These are phyloP conservation scores for Zostera marina DNA, from an alignment of 116 monocot genomes.

Conservation along the genomic window DNA sequence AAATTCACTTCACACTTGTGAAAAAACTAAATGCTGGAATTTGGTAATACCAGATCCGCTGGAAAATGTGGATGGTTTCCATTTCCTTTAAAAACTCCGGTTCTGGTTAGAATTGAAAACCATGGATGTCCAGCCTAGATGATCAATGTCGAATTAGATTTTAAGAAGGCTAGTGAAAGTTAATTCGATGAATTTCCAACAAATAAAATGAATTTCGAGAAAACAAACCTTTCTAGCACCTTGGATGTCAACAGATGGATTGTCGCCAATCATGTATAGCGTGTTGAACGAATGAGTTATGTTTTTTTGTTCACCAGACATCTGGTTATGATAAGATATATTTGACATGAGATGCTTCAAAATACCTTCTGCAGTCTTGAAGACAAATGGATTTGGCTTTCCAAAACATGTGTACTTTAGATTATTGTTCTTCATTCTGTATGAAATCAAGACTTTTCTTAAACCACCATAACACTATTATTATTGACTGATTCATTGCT, in stretches of 20 bases:
- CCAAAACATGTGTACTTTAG: conserved; percentile 75
- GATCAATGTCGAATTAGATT: neutral
- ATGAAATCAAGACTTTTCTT: neutral
- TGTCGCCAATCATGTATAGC: conserved; percentile 95
- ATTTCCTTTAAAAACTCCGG: conserved; percentile 76
- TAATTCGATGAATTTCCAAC: neutral
- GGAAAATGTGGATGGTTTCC: conserved; percentile 56
- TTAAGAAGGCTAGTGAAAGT: neutral
- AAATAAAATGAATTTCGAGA: neutral
- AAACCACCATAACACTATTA: neutral
- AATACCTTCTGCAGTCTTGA: conserved; percentile 67
- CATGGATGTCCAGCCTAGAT: conserved; percentile 74
- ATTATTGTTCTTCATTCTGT: conserved; percentile 37
- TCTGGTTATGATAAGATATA: conserved; percentile 5
- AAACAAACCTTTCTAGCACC: conserved; percentile 67
- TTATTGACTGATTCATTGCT: neutral
- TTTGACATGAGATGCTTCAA: conserved; percentile 31
- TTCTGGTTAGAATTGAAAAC: conserved; percentile 89
- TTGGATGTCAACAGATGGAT: conserved; percentile 81
- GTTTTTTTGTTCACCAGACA: neutral
- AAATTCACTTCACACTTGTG: neutral
- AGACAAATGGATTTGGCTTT: conserved; percentile 81
- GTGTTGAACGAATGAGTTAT: conserved; percentile 22
- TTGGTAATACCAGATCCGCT: conserved; percentile 55
- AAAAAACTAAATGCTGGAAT: neutral